Evolutionary conservation across 2,329 filamentous ascomycete genomes (phyloP), one percentile per base, ranked within the genome.

Genomic region (Paecilomyces sp.): DNA sequence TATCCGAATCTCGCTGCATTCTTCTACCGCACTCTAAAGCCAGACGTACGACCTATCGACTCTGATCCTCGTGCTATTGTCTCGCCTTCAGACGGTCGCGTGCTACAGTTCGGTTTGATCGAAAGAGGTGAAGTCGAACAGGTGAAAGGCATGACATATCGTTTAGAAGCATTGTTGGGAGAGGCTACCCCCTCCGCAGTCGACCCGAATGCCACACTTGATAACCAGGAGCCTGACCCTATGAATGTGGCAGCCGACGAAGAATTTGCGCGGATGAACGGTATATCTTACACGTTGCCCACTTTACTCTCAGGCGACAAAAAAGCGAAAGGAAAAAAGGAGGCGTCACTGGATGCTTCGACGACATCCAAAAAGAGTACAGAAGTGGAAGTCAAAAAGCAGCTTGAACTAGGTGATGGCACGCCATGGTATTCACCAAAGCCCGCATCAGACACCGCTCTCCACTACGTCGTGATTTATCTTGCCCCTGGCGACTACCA

Each of bases 91-190:
- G 94, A 99, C 73, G 94, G 94, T 54, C 89, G 89, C 64, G 84
- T 99, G 54, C 84, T 99, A 28, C 93, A 97, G 68, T 97, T 92
- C 67, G 94, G 94, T 11, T 87, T 87, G 67, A 97, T 99, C 60
- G 89, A 95, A 69, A 87, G 92, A 68, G 92, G 93, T 55, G 91
- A 97, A 70, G 95, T 99, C 52, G 94, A 99, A 74, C 94, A 99
- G 77, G 93, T 99, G 64, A 99, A 99, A 77, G 94, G 94, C 61
- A 94, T 99, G 83, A 99, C 94, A 0, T 99, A 99, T 77, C 96
- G 88, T 65, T 84, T 99, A 58, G 94, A 99, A 72, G 92, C 94
- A 7, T 83, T 99, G 1, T 83, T 99, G 1, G 94, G 94, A 65
- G 74, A 73, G 64, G 84, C 75, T 75, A 88, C 67, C 71, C 83